Evolutionary conservation across 1,284 basidiomycete genomes (phyloP), one percentile per base, ranked within the genome.

Genomic region (Mycena sp.): DNA sequence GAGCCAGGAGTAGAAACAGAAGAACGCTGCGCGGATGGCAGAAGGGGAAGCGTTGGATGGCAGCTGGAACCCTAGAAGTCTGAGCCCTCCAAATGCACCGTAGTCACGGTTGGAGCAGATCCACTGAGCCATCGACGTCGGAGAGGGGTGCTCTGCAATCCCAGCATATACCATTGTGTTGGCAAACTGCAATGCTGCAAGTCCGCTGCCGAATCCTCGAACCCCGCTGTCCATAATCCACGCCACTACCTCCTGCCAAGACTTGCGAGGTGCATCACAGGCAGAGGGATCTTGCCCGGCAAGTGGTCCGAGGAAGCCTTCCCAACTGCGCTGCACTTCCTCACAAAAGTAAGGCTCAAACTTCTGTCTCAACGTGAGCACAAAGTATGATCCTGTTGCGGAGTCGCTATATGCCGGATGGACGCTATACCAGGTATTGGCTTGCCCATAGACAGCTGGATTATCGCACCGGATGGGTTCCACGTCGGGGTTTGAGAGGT

Each of bases 101-200:
- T 56, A 50, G 11, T 34, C 41, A 11, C 56, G 52, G 50, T 71
- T 61, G 0, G 34, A n/a, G 38, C 16, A 65, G 18, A 71, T 67
- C 69, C 69, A 71, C 4, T 62, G 30, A 2, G 59, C 69, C 69
- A 71, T 71, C 9, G 25, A 30, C n/a, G 20, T n/a, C 7, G 54
- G 52, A 1, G 64, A 67, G 0, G 69, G 69, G 2, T 8, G 10
- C 2, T 10, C 39, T 3, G 62, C 64, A 41, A 73, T 16, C 2
- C 59, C 63, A 0, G 61, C 38, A 20, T 71, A 62, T 0, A 54
- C 64, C 8, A 71, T 13, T 20, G 59, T 73, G 39, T 73, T 73
- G 1, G 72, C 72, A 73, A 73, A 73, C 46, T 73, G 72, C 22
- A 73, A 39, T 4, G 50, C 10, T 7, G 34, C 70, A n/a, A 73